Conservation (phyloP, 768 basidiomycete species). For the Macrolepiota albuminosa region DNA sequence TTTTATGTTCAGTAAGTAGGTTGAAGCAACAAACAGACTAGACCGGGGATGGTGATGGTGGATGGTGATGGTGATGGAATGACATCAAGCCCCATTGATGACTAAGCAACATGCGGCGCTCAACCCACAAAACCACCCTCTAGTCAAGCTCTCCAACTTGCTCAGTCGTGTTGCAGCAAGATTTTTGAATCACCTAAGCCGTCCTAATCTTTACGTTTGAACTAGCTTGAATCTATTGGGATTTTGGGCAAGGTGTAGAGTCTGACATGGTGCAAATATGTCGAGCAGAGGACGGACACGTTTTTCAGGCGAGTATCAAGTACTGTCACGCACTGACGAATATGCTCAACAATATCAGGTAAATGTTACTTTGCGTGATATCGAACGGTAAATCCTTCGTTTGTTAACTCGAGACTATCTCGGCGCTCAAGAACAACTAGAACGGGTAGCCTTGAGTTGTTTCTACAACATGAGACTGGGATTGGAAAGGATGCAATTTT, state of each 20-base stretch:
- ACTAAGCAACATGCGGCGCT: background rate
- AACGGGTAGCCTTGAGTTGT: slow-evolving; percentile 61
- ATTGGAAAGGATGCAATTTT: slow-evolving; percentile 65
- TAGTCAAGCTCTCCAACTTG: background rate
- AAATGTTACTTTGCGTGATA: slow-evolving; percentile 66
- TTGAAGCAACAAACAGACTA: no score
- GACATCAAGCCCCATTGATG: background rate
- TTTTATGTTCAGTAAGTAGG: no score
- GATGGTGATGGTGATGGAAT: background rate
- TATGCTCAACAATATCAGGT: slow-evolving; percentile 32
- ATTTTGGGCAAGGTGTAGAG: background rate
- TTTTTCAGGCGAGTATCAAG: slow-evolving; percentile 45
- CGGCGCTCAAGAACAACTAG: slow-evolving; percentile 28
- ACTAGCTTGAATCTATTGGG: background rate
- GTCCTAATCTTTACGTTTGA: background rate
- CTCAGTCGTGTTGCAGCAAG: background rate
- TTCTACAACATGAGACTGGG: slow-evolving; percentile 68
- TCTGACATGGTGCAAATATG: slow-evolving; percentile 58
- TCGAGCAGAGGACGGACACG: slow-evolving; percentile 59
- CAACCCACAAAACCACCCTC: background rate
- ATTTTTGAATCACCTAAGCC: background rate
- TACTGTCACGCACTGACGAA: background rate
- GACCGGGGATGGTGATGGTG: no score
- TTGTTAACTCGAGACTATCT: slow-evolving; percentile 4
- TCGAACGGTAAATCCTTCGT: slow-evolving; percentile 55